Evolutionary conservation across 2,329 filamentous ascomycete species (phyloP).

Genomic region (Fusarium tricinctum): DNA sequence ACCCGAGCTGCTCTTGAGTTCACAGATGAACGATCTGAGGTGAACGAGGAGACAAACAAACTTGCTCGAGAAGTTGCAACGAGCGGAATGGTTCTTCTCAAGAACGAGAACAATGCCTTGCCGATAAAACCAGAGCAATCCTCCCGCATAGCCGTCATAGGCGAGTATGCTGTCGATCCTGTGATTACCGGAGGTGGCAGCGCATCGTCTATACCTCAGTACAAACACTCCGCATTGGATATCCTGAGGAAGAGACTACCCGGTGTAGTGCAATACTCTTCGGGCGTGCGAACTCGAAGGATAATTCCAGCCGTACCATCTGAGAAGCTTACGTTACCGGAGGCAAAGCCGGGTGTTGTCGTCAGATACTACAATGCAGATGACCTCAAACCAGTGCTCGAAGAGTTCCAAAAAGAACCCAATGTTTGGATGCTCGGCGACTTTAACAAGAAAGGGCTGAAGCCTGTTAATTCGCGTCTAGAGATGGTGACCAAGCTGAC

Average conservation of each 20-base stretch:
- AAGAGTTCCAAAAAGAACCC: constrained; percentile 14
- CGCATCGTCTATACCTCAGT: constrained; percentile 33
- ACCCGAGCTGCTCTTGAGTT: constrained; percentile 8
- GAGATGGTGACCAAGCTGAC: constrained; percentile 16
- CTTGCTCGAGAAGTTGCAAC: constrained; percentile 24
- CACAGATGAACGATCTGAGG: constrained; percentile 20
- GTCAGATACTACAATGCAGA: constrained; percentile 25
- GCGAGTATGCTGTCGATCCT: constrained; percentile 21
- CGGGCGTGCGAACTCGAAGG: constrained; percentile 28
- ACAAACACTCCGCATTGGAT: constrained; percentile 23
- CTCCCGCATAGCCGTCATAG: constrained; percentile 23
- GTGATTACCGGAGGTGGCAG: constrained; percentile 37
- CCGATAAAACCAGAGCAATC: constrained; percentile 9
- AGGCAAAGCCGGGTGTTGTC: constrained; percentile 11
- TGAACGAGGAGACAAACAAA: constrained; percentile 24
- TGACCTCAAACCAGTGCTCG: background rate
- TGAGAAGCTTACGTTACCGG: background rate
- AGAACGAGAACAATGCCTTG: constrained; percentile 21
- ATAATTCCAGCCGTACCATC: constrained; percentile 23
- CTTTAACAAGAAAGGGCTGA: constrained; percentile 10
- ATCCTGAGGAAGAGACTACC: constrained; percentile 10
- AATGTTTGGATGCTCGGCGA: constrained; percentile 27
- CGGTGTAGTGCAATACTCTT: constrained; percentile 6
- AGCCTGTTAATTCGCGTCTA: constrained; percentile 13
- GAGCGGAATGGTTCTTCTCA: constrained; percentile 30